Conservation (phyloP, 768 basidiomycete genomes). For the Pholiota conissans region DNA sequence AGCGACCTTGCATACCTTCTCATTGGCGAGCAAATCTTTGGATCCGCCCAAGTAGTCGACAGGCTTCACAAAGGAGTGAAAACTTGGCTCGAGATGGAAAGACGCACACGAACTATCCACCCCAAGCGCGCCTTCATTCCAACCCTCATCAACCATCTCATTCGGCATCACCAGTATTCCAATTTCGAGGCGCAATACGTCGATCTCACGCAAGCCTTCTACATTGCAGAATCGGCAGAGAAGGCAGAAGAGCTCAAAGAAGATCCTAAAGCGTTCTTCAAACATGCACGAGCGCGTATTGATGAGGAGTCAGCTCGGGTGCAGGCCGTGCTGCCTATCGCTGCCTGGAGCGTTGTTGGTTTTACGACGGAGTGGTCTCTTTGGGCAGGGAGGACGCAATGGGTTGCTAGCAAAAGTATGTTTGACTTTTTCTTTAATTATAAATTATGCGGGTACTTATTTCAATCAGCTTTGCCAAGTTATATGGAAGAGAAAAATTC, state of each 20-base stretch:
- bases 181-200: slow-evolving; percentile 60
- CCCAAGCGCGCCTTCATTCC: slow-evolving; percentile 41
- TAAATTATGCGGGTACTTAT: too few relatives aligned
- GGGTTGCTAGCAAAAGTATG: slow-evolving; percentile 35
- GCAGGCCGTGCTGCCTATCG: slow-evolving; percentile 47
- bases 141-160: slow-evolving; percentile 56
- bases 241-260: slow-evolving; percentile 36
- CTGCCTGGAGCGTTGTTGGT: slow-evolving; percentile 49
- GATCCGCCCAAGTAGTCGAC: slow-evolving; percentile 40
- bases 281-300: slow-evolving; percentile 42
- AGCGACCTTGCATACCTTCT: slow-evolving; percentile 60
- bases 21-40: slow-evolving; percentile 53
- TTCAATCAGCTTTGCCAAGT: slow-evolving; percentile 47
- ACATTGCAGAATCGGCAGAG: slow-evolving; percentile 47
- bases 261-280: slow-evolving; percentile 55
- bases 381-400: slow-evolving; percentile 41
- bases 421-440: neutral
- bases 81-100: slow-evolving; percentile 58
- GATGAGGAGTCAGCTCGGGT: slow-evolving; percentile 60
- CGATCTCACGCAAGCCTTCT: slow-evolving; percentile 50
- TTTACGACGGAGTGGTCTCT: slow-evolving; percentile 55
- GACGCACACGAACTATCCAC: slow-evolving; percentile 28
- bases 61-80: slow-evolving; percentile 45
- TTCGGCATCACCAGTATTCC: slow-evolving; percentile 56
- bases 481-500: slow-evolving; percentile 51